phyloP scores from a whole-genome alignment of 2,329 filamentous ascomycete genomes.

The Talaromyces rugulosus region DNA sequence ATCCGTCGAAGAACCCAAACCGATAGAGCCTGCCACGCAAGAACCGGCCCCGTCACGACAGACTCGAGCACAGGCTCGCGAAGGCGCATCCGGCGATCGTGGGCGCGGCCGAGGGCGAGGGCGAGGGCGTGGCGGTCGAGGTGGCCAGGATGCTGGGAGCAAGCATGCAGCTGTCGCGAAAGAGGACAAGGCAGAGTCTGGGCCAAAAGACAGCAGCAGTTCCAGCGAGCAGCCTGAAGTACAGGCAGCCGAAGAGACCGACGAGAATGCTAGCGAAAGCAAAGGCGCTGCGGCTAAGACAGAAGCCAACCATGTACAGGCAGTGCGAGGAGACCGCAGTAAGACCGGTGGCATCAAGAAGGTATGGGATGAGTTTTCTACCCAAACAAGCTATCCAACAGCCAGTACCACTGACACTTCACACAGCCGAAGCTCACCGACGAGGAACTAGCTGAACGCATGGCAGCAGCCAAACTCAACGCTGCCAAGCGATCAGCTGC shows the following conservation, averaged over 20 bases:
- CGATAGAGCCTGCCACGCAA: conserved; percentile 15
- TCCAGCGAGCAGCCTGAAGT: conserved; percentile 14
- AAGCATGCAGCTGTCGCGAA: conserved; percentile 11
- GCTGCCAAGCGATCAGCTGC: conserved; percentile 57
- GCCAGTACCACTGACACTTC: conserved; percentile 20
- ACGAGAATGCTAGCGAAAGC: conserved; percentile 19
- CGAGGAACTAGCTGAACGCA: conserved; percentile 57
- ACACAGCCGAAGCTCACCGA: conserved; percentile 59
- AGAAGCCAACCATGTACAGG: conserved; percentile 33
- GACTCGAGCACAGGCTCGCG: conserved; percentile 18
- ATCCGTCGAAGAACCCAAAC: conserved; percentile 14
- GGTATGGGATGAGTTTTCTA: conserved; percentile 22
- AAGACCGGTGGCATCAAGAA: conserved; percentile 50
- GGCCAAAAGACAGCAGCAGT: conserved; percentile 18
- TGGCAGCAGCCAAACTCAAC: conserved; percentile 58
- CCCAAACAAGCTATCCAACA: background rate
- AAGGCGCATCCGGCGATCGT: conserved; percentile 1
- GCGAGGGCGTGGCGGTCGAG: conserved; percentile 5
- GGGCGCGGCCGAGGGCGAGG: conserved; percentile 8
- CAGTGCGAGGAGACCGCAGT: conserved; percentile 53
- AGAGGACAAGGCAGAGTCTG: conserved; percentile 23
- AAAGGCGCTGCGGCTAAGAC: conserved; percentile 3
- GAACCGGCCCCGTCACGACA: conserved; percentile 23
- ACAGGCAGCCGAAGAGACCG: conserved; percentile 13
- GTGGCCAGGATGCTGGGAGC: conserved; percentile 1